These are phyloP conservation scores for Leishmania mexicana DNA, from an alignment of 208 protist genomes.

Conservation along the genomic window DNA sequence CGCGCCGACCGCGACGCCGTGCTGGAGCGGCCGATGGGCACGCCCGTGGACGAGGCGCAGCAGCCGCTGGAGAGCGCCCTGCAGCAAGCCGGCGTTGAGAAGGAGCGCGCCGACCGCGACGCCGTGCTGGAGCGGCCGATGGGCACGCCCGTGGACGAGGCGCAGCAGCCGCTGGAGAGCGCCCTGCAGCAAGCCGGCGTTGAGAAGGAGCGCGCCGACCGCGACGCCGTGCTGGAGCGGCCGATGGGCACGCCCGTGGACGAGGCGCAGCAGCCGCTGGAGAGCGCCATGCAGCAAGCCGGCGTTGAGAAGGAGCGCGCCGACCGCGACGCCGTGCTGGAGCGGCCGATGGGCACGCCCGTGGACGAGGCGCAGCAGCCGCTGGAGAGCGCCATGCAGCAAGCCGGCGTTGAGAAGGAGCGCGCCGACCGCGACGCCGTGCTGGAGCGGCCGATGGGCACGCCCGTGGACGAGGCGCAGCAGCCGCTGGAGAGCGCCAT, in stretches of 20 bases:
- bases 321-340: background rate
- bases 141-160: background rate
- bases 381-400: background rate
- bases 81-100: background rate
- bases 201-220: slow-evolving; percentile 1
- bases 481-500: background rate
- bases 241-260: background rate
- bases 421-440: background rate
- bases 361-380: background rate
- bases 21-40: background rate
- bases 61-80: background rate
- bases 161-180: background rate
- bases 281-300: background rate
- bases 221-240: background rate
- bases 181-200: background rate
- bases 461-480: background rate
- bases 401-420: background rate
- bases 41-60: background rate
- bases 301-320: background rate
- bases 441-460: background rate
- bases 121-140: background rate
- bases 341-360: background rate
- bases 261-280: background rate
- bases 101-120: background rate
- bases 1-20: background rate